Evolutionary conservation across 371 early-diverging fungal species (phyloP), one percentile per base, ranked within the genome.

Genomic region (Sporodiniella umbellata): DNA sequence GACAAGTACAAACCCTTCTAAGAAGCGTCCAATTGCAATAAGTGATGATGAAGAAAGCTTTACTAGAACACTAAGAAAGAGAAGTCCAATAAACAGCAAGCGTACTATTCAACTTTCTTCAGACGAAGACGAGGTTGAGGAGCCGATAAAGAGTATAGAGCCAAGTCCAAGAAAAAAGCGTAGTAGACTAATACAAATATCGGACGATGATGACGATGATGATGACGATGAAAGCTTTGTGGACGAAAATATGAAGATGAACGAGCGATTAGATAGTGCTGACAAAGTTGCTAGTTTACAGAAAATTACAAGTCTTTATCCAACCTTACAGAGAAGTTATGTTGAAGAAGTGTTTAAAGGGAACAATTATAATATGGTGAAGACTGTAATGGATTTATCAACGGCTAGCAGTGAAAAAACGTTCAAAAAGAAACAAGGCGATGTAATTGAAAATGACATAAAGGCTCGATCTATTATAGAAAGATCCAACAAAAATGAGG

Each of bases 401-500:
- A 33, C n/a, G 1, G 26, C 37, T 33, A 52, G 51, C 21, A 58
- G 50, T 67, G 64, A 5, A 57, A 53, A 2, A 48, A 60, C 1
- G 56, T 48, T 7, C n/a, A n/a, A n/a, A 54, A 58, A 1, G 25
- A 44, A 10, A 28, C 4, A 3, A 42, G 38, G 21, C 33, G 44
- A 45, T 8, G 49, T 10, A 8, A 33, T 51, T 54, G 52, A 65
- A 48, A 56, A 56, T 8, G 51, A 57, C 7, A 60, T 62, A 22
- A 40, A 22, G 7, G 40, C 21, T 0, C 40, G 40, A 21, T 4
- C 18, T 45, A 79, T 69, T 40, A 68, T 61, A 43, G 38, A 10
- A 59, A 83, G 23, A 65, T 83, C 1, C 51, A 88, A 35, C 60
- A 15, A 38, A 7, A 38, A 58, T 18, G 18, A 18, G 10, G 33